Evolutionary conservation across 78 protist species (phyloP), one percentile per base, ranked within the genome.

Genomic region (Chrysochromulina parva): DNA sequence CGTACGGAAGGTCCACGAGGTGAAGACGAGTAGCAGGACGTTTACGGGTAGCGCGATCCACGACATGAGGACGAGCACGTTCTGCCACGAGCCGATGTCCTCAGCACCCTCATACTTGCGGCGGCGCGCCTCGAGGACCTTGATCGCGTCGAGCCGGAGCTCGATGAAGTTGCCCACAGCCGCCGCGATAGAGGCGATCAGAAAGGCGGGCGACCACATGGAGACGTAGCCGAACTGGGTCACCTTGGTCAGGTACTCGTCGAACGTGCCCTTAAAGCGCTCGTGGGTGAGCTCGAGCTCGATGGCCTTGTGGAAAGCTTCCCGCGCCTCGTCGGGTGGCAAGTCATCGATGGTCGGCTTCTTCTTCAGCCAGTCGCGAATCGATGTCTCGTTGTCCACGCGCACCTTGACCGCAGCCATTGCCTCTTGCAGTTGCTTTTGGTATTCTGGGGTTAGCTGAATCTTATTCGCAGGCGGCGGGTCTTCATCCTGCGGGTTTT

Each of bases 41-140:
- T 55, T 55, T 28, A 54, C 38, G 19, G 55, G 16, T 47, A 81
- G 6, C 50, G 88, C 47, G 52, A 55, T 4, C 52, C 47, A 54
- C 54, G 65, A 9, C 50, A 81, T 2, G 67, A 81, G 4, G 28
- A 1, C n/a, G 48, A 81, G 9, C 54, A 53, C 13, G 11, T 2
- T 0, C 84, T 74, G 84, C 84, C 53, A 13, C 57, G 84, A 38
- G 55, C 88, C 88, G 19, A 55, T 38, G 88, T 81, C 66, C 59
- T 55, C 6, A n/a, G 88, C 66, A 9, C 88, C 88, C 5, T 9
- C 67, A 66, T 54, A 62, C 17, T 3, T 3, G 47, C 74, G 86
- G 22, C 73, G 67, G 54, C 55, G 65, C 69, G 10, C 13, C 52
- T 26, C 16, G 50, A 26, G 6, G 50, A 81, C 1, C 69, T 55